Base-by-base conservation (phyloP, 768 basidiomycete genomes). In the Xerocomus brunneocitrinus region DNA sequence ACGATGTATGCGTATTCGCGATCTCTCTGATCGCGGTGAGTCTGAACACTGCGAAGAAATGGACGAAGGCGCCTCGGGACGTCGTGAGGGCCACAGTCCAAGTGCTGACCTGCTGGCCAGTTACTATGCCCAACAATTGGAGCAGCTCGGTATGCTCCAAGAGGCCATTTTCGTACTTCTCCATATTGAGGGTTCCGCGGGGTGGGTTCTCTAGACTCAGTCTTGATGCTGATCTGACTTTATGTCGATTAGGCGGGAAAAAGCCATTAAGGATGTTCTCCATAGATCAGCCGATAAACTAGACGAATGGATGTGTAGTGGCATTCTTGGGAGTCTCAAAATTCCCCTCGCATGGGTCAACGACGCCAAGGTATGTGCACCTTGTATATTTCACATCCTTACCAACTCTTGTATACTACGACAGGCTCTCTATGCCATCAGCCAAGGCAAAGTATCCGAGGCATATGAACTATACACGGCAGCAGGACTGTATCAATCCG, bases 81-180 rank as follows among this genome's bases (percentile, higher is more conserved):
- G 61, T 28, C 74, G 77, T 5, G 85, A 89, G 42, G 91, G 94
- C 0, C 87, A 91, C 63, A 91, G 88, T 66, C 83, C 85, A 7
- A 85, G 79, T 47, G 94, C 94, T 3, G 92, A 98, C 71, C 65
- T 84, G 34, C 70, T 98, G 27, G 85, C 93, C 8, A 86, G 82
- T 57, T 82, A 80, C 50, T 99, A 95, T 66, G 95, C 95, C 0
- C 76, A 82, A 46, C 91, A 97, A 67, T 72, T 99, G 56, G 95
- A 98, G 71, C 77, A 78, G 48, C 71, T 81, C 52, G 92, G 86
- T 16, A 76, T 87, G 78, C 79, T 95, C 61, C 85, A 91, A 62
- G 89, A 92, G 69, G 89, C 93, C 5, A 79, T 81, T 3, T 98
- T 98, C 64, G 91, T 98, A 4, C 73, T 97, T 53, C 73, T 98